phyloP scores from a whole-genome alignment of 2,329 filamentous ascomycete genomes.

The Cladobotryum mycophilum region DNA sequence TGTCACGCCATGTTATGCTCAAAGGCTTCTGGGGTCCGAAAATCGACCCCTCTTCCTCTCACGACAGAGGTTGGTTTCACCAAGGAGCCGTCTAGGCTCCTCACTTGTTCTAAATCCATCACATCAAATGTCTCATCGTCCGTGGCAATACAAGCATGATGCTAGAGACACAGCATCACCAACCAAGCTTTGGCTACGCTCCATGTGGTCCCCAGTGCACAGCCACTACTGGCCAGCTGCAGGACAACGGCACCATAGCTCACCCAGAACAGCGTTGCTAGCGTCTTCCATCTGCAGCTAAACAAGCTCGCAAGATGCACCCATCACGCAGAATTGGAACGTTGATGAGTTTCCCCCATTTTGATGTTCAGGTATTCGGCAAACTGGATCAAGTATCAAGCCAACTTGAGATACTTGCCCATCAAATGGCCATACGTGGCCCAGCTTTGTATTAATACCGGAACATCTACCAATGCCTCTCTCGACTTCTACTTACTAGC shows the following conservation, averaged over 20 bases:
- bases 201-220: background rate
- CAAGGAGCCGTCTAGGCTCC: background rate
- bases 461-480: no score
- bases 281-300: slow-evolving; percentile 8
- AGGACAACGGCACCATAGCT: background rate
- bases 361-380: background rate
- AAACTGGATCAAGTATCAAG: background rate
- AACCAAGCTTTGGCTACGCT: background rate
- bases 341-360: background rate
- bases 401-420: no score
- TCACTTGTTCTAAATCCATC: background rate
- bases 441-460: no score
- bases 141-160: slow-evolving; percentile 3
- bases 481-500: no score
- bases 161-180: background rate
- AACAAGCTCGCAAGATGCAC: slow-evolving; percentile 1
- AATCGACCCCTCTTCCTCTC: slow-evolving; percentile 4
- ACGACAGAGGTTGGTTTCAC: background rate
- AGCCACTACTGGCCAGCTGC: background rate
- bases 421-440: no score
- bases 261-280: slow-evolving; percentile 2
- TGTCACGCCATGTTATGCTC: slow-evolving; percentile 3
- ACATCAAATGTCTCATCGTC: background rate
- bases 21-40: background rate
- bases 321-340: background rate